These are phyloP conservation scores for Rhodosporidiobolus sp. DNA, from an alignment of 768 basidiomycete genomes.

Conservation along the genomic window DNA sequence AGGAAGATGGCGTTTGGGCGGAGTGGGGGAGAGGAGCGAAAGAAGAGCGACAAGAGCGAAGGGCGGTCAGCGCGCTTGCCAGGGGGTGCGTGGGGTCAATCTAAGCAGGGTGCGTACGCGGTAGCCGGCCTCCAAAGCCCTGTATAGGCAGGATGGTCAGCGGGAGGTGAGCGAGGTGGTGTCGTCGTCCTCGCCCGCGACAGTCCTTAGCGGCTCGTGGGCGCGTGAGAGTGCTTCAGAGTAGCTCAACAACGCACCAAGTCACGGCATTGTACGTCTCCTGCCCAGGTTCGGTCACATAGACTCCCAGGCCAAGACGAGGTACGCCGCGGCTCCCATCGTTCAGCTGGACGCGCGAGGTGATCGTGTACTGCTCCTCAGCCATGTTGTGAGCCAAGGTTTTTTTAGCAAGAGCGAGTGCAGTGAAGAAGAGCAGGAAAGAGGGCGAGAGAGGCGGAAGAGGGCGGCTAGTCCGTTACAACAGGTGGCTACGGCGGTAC, in stretches of 20 bases:
- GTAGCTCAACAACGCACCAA: constrained; percentile 61
- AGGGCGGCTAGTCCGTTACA: background rate
- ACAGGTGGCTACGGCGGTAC: background rate
- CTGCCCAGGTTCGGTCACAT: constrained; percentile 60
- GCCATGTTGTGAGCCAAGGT: too few species aligned
- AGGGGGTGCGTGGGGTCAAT: background rate
- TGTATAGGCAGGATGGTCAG: constrained; percentile 5
- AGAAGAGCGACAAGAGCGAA: background rate
- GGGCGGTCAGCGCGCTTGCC: constrained; percentile 1
- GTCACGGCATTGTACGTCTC: constrained; percentile 60
- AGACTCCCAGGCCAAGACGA: constrained; percentile 59
- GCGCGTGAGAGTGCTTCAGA: constrained; percentile 26
- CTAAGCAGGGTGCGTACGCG: constrained; percentile 47
- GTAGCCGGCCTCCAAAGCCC: constrained; percentile 58
- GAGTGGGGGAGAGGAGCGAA: background rate
- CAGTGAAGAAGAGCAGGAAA: background rate
- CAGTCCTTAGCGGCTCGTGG: background rate
- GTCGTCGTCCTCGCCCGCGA: too few species aligned
- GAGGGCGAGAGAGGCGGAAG: background rate
- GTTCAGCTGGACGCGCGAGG: constrained; percentile 49
- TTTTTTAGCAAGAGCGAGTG: background rate
- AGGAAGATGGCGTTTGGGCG: background rate
- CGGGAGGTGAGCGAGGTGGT: too few species aligned
- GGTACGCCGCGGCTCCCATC: constrained; percentile 62
- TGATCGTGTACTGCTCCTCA: constrained; percentile 16